phyloP scores from a whole-genome alignment of 2,329 filamentous ascomycete genomes.

The Coniochaeta hoffmannii region DNA sequence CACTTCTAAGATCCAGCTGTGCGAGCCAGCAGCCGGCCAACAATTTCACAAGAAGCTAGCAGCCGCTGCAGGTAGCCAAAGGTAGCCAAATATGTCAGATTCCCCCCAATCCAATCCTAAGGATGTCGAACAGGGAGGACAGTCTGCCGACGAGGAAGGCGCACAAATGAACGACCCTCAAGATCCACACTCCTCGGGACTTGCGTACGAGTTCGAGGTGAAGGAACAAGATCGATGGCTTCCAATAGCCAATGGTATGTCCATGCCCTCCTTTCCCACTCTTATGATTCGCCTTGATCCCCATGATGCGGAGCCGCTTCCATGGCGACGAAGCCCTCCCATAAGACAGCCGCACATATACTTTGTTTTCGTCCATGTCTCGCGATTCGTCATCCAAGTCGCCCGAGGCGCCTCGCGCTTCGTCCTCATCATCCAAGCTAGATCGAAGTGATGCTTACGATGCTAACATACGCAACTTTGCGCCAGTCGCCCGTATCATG shows the following conservation, averaged over 20 bases:
- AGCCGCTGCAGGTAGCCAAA: constrained; percentile 66
- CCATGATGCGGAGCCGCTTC: constrained; percentile 15
- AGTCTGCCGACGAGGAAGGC: constrained; percentile 84
- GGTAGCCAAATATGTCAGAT: constrained; percentile 86
- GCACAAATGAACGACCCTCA: constrained; percentile 82
- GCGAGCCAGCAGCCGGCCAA: constrained; percentile 45
- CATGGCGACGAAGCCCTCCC: constrained; percentile 20
- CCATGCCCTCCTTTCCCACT: constrained; percentile 24
- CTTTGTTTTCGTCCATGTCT: constrained; percentile 43
- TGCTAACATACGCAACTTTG: constrained; percentile 93
- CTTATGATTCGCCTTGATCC: constrained; percentile 25
- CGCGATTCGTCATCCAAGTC: constrained; percentile 47
- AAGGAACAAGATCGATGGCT: constrained; percentile 99
- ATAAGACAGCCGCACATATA: constrained; percentile 27
- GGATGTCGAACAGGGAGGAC: constrained; percentile 88
- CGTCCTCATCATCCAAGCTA: constrained; percentile 28
- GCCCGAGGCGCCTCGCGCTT: constrained; percentile 37
- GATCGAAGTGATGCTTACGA: constrained; percentile 54
- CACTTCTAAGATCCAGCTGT: constrained; percentile 41
- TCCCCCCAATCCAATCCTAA: constrained; percentile 80
- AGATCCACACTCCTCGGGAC: constrained; percentile 67
- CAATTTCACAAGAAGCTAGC: constrained; percentile 54
- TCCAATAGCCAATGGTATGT: constrained; percentile 99
- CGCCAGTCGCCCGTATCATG: constrained; percentile 98
- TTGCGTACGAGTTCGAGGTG: constrained; percentile 91